Evolutionary conservation across 257 asterid species (phyloP), one percentile per base, ranked within the genome.

Genomic region (Phtheirospermum japonicum): DNA sequence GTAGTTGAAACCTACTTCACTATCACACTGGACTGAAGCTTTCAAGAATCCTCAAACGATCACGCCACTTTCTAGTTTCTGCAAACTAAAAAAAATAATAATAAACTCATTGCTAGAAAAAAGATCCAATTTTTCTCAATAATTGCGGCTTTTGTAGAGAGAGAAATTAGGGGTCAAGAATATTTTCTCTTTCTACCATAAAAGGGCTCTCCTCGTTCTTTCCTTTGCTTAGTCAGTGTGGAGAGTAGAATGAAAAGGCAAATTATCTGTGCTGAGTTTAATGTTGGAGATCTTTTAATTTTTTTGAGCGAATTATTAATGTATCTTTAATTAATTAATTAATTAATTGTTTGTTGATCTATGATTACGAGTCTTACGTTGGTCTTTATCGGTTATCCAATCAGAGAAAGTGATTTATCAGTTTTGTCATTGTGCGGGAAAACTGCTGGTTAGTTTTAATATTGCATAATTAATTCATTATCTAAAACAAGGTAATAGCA

Each of bases 141-240:
- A 6, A 48, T 48, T 48, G 54, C 54, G 42, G 11, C 12, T 31
- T 46, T 17, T 63, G 14, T 20, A 23, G 69, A 64, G 69, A 26
- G 17, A 54, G 14, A 8, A 4, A 23, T 2, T 3, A 11, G 28
- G 10, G 32, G 59, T 51, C 51, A 50, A 46, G 5, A 12, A 2
- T 42, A 9, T 10, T 42, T 12, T n/a, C 17, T 11, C 4, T 39
- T 39, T 39, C 45, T 39, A 61, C 42, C n/a, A 61, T 7, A 45
- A 42, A 46, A 31, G 43, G 32, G 28, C 45, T 43, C 30, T 59
- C 7, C 11, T 23, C n/a, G n/a, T n/a, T 11, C 16, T 37, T 28
- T 2, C 45, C n/a, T n/a, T n/a, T n/a, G n/a, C n/a, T n/a, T n/a
- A n/a, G n/a, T n/a, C n/a, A n/a, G n/a, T n/a, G n/a, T n/a, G n/a